Evolutionary conservation across 768 basidiomycete genomes (phyloP), one percentile per base, ranked within the genome.

Genomic region (Lactarius sp.): DNA sequence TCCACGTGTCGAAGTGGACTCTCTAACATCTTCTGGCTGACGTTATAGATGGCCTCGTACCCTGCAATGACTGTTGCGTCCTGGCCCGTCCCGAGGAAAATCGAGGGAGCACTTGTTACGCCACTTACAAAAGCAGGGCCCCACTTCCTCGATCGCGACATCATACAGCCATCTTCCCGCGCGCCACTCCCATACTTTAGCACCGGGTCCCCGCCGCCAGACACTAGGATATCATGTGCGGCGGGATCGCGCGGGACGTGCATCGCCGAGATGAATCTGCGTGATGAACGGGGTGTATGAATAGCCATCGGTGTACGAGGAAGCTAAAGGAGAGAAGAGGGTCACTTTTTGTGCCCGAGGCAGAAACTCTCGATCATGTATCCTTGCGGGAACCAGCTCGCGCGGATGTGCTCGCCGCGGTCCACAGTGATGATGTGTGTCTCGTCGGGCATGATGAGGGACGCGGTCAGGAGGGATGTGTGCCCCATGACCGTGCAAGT

Each of bases 351-450:
- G 70, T 94, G 90, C 18, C 94, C 93, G 34, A 95, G 66, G 22
- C 94, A 90, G 73, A 85, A 98, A 66, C 81, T 84, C 73, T 98
- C 92, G 66, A 98, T 90, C 50, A 82, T 82, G 68, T 87, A 90
- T 18, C 94, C 91, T 59, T 88, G 79, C 0, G 97, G 97, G 71
- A 82, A 98, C 83, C 90, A 84, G 70, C 91, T 94, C 16, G 96
- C 82, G 58, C 96, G 81, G 56, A 99, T 88, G 71, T 98, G 97
- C 72, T 98, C 97, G 71, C 98, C 97, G 51, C 97, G 78, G 71
- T 98, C 97, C 0, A 92, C 88, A 0, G 94, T 93, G 66, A 98
- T 81, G 70, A 99, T 86, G 71, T 81, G 86, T 57, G 79, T 80
- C 68, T 87, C 85, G 70, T 91, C 86, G 0, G 74, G 72, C 0